Evolutionary conservation across 1,139 yeast species (phyloP).

Genomic region (Scheffersomyces illinoinensis): DNA sequence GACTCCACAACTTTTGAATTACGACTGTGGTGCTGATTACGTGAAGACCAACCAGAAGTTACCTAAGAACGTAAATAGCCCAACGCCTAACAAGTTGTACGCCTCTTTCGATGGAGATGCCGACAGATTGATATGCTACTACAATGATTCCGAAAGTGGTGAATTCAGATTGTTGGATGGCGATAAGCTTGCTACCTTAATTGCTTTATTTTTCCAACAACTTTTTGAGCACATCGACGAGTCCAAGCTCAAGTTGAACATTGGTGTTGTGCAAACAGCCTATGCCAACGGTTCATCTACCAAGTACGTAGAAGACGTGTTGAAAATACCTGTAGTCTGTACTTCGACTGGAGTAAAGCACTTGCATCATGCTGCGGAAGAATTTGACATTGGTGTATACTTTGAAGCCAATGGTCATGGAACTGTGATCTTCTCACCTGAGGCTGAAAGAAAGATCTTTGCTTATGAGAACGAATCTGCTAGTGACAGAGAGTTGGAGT

Average conservation of each 20-base stretch:
- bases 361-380: conserved; percentile 83
- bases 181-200: conserved; percentile 85
- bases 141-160: conserved; percentile 40
- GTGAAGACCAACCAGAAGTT: conserved; percentile 86
- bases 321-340: conserved; percentile 79
- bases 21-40: conserved; percentile 90
- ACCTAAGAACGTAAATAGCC: conserved; percentile 59
- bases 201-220: conserved; percentile 67
- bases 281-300: conserved; percentile 96
- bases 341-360: conserved; percentile 97
- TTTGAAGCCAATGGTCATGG: conserved; percentile 99
- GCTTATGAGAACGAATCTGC: conserved; percentile 21
- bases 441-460: conserved; percentile 43
- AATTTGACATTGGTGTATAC: conserved; percentile 87
- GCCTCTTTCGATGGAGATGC: conserved; percentile 98
- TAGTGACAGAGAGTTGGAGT: conserved; percentile 30
- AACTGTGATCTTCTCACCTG: conserved; percentile 77
- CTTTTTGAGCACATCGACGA: conserved; percentile 43
- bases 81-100: conserved; percentile 48
- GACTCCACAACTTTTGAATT: conserved; percentile 63
- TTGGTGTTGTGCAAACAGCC: conserved; percentile 96
- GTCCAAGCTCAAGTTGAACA: conserved; percentile 39
- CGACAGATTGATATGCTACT: conserved; percentile 88
- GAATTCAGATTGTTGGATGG: conserved; percentile 82
- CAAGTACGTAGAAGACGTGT: conserved; percentile 57